A percentile compares a stretch with the other conserved stretches of the same genome.
These are phyloP conservation scores for Diplosphaera chodatii DNA, from an alignment of 139 green algal species.

Conservation along the genomic window DNA sequence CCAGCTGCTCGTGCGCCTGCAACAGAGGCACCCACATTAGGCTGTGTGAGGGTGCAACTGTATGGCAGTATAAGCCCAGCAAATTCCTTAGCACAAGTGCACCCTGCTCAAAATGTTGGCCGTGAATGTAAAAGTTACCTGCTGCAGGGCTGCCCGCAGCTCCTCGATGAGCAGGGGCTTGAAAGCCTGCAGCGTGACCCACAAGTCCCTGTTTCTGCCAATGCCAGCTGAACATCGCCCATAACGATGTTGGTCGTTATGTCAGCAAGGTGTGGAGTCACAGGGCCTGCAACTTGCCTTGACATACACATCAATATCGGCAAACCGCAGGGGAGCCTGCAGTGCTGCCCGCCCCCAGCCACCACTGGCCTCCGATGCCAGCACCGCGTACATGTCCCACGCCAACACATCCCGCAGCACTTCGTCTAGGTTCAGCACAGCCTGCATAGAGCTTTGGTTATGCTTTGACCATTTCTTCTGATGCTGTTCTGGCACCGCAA, in stretches of 20 bases:
- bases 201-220: no score
- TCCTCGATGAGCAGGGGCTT: slow-evolving; percentile 45
- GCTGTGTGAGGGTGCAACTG: no score
- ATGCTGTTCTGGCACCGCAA: no score
- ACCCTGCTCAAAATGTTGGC: no score
- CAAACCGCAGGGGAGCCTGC: slow-evolving; percentile 25
- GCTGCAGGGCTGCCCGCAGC: slow-evolving; percentile 36
- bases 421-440: slow-evolving; percentile 12
- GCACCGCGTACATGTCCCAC: slow-evolving; percentile 13
- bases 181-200: slow-evolving; percentile 32
- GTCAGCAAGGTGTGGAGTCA: no score
- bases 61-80: no score
- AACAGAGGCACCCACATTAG: no score
- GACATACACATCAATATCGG: neutral
- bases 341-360: neutral
- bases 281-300: neutral
- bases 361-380: slow-evolving; percentile 3
- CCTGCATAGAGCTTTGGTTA: slow-evolving; percentile 3
- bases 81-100: no score
- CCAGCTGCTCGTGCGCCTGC: neutral
- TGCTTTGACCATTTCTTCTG: no score
- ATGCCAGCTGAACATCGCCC: no score
- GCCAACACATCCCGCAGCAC: slow-evolving; percentile 23
- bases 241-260: no score
- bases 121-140: slow-evolving; percentile 11